Evolutionary conservation across 306 rosid genomes (phyloP), one percentile per base, ranked within the genome.

Genomic region (Sophora flavescens): DNA sequence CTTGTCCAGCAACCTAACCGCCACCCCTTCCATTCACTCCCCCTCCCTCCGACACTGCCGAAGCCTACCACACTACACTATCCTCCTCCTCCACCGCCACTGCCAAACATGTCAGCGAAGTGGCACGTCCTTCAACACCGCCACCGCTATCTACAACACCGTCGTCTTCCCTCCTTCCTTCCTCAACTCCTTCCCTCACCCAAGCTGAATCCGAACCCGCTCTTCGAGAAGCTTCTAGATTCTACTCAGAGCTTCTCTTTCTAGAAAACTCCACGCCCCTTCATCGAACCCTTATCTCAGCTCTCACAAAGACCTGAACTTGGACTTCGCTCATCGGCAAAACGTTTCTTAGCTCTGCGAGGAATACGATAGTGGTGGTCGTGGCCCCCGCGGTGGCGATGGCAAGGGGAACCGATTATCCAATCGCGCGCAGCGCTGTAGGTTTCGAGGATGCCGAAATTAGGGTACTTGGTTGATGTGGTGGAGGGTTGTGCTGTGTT

Each of bases 51-150:
- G 0, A 9, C 51, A 10, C n/a, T 11, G 1, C 8, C 8, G 42
- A 5, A 38, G 42, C 11, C 5, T 22, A 9, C 2, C 3, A 33
- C 22, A 22, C 22, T 22, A 9, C 48, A 2, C 48, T 10, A 9
- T 3, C 48, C 13, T 8, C 1, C 48, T 41, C 45, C 11, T 3
- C 60, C 35, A 12, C 41, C n/a, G 1, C 15, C 51, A 3, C 51
- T 15, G 65, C 66, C 68, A 36, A 82, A 62, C 80, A 95, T 95
- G 97, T 95, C 99, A 47, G 90, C 97, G 6, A 95, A 95, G 81
- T 92, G 99, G 99, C 92, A 97, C 5, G 97, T 97, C 15, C 87
- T 95, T 2, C 98, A 95, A 81, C 98, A 95, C 81, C 99, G 97
- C 70, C 99, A 95, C 77, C 93, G 91, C 2, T 92, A 95, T 97